phyloP scores from a whole-genome alignment of 441 rosid genomes.

The Biscutella laevigata region DNA sequence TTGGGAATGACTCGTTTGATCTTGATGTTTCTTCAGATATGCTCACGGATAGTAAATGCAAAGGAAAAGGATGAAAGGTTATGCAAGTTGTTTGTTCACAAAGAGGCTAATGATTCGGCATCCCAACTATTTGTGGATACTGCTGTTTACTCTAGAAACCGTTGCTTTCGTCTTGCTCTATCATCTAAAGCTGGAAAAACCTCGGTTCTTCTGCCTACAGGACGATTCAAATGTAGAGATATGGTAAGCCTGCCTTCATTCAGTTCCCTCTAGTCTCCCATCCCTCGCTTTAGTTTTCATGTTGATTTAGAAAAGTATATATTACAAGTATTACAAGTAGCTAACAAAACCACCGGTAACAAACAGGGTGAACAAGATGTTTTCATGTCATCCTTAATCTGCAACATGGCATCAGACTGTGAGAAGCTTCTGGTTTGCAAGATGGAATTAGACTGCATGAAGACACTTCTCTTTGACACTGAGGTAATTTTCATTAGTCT shows the following conservation, averaged over 20 bases:
- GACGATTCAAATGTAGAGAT: constrained; percentile 67
- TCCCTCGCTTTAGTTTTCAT: not conserved
- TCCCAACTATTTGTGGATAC: constrained; percentile 71
- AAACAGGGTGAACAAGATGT: constrained; percentile 67
- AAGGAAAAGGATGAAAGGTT: constrained; percentile 47
- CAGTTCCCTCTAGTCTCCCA: not conserved
- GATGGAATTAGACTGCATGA: constrained; percentile 80
- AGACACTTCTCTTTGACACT: constrained; percentile 78
- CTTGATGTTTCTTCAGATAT: constrained; percentile 45
- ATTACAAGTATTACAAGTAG: not conserved
- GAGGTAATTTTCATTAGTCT: constrained; percentile 42
- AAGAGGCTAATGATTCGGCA: constrained; percentile 47
- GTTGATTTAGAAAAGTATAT: not conserved
- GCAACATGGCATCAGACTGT: constrained; percentile 69
- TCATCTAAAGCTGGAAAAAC: constrained; percentile 94
- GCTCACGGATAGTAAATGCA: constrained; percentile 48
- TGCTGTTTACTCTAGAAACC: constrained; percentile 88
- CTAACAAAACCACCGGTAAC: constrained; percentile 19
- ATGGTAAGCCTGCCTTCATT: constrained; percentile 47
- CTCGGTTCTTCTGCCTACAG: constrained; percentile 70
- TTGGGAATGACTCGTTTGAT: constrained; percentile 12
- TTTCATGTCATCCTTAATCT: constrained; percentile 84
- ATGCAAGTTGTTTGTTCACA: constrained; percentile 52
- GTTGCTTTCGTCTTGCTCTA: constrained; percentile 81
- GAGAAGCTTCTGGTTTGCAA: constrained; percentile 84